These are phyloP conservation scores for Eragrostis nindensis DNA, from an alignment of 176 grass and related monocot genomes.

Conservation along the genomic window DNA sequence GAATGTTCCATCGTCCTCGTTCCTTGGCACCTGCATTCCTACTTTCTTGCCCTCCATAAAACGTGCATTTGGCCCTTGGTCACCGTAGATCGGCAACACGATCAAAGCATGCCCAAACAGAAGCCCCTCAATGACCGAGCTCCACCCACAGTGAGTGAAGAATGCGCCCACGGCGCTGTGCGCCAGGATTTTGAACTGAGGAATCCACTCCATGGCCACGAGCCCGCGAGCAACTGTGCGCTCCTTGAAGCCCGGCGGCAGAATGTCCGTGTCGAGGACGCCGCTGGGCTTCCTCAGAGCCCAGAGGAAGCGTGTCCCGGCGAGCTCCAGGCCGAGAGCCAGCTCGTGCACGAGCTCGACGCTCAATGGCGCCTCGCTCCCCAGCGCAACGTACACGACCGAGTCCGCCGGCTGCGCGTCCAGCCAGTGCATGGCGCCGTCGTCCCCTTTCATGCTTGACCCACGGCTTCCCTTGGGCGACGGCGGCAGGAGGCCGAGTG, in stretches of 20 bases:
- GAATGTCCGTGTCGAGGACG: neutral
- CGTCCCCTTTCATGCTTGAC: neutral
- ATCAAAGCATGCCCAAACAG: slow-evolving; percentile 50
- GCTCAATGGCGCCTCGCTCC: slow-evolving; percentile 53
- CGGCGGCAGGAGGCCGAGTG: slow-evolving; percentile 53
- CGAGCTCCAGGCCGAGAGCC: slow-evolving; percentile 52
- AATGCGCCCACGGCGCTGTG: slow-evolving; percentile 44
- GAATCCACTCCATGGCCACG: slow-evolving; percentile 48
- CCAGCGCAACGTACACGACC: slow-evolving; percentile 60
- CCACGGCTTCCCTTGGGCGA: neutral
- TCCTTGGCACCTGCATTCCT: slow-evolving; percentile 33
- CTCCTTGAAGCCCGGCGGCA: slow-evolving; percentile 42
- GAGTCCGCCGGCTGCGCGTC: slow-evolving; percentile 31
- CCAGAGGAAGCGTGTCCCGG: slow-evolving; percentile 55
- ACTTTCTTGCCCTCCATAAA: slow-evolving; percentile 32
- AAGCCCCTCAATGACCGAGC: slow-evolving; percentile 53
- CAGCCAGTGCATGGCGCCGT: slow-evolving; percentile 39
- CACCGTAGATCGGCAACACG: slow-evolving; percentile 39
- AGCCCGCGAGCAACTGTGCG: slow-evolving; percentile 20
- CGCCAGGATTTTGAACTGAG: slow-evolving; percentile 43
- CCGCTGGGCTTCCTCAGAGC: slow-evolving; percentile 40
- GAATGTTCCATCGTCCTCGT: slow-evolving; percentile 42
- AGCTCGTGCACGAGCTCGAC: slow-evolving; percentile 46
- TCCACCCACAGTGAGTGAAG: slow-evolving; percentile 58
- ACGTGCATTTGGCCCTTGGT: slow-evolving; percentile 45